Percentiles rank a stretch among this genome's conserved stretches.
These are phyloP conservation scores for Calonectria honghensis DNA, from an alignment of 2,329 filamentous ascomycete genomes.

Conservation along the genomic window DNA sequence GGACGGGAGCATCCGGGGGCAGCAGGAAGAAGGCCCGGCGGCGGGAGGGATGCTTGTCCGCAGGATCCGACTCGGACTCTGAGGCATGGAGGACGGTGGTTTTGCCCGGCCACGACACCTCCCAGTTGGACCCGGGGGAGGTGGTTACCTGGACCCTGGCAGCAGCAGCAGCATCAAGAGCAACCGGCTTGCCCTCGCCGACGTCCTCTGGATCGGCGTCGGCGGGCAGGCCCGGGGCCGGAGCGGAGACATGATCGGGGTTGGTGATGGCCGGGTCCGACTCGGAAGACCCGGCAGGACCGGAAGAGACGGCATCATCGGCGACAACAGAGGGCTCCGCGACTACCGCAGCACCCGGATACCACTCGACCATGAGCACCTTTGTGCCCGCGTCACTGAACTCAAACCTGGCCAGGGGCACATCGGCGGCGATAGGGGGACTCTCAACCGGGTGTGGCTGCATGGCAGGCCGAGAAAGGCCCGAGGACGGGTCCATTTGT, in stretches of 20 bases:
- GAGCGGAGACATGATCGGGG: conserved; percentile 46
- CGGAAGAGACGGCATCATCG: conserved; percentile 45
- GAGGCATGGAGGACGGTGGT: conserved; percentile 80
- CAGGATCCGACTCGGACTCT: conserved; percentile 52
- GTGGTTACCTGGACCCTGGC: not conserved
- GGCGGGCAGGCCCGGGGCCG: conserved; percentile 44
- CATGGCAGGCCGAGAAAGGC: conserved; percentile 58
- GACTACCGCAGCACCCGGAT: conserved; percentile 61
- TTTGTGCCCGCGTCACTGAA: conserved; percentile 93
- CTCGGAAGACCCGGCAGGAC: conserved; percentile 34
- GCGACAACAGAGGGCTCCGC: conserved; percentile 22
- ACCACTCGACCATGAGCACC: conserved; percentile 95
- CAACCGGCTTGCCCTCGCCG: conserved; percentile 1
- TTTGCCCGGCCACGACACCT: conserved; percentile 90
- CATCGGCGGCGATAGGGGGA: conserved; percentile 50
- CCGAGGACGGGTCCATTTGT: conserved; percentile 58
- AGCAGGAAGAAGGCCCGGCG: conserved; percentile 88
- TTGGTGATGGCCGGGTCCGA: conserved; percentile 43
- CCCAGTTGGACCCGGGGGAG: conserved; percentile 71
- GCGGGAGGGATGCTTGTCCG: conserved; percentile 50
- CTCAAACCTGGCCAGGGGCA: conserved; percentile 83
- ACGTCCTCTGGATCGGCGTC: conserved; percentile 28
- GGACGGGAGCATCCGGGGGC: conserved; percentile 82
- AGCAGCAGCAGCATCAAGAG: conserved; percentile 30
- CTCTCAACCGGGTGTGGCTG: conserved; percentile 49